phyloP scores from a whole-genome alignment of 2,329 filamentous ascomycete genomes.

The Beauveria rudraprayagi region DNA sequence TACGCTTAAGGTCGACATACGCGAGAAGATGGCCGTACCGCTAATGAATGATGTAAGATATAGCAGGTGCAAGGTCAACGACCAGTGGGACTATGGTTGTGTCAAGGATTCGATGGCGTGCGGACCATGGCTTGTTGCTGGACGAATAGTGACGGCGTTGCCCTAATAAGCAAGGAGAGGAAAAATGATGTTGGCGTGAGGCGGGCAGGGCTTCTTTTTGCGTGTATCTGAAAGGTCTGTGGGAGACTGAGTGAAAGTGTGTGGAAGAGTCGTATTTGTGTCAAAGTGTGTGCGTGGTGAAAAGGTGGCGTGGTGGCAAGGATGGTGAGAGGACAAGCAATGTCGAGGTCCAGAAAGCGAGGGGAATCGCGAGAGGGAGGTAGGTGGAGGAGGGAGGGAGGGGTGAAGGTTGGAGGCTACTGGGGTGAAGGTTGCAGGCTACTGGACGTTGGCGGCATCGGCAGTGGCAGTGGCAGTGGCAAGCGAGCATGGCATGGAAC shows the following conservation, averaged over 20 bases:
- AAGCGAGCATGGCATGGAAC: background rate
- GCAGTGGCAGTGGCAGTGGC: too few species aligned
- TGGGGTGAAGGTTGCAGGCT: background rate
- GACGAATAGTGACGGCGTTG: background rate
- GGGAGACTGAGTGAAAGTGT: background rate
- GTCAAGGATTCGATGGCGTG: background rate
- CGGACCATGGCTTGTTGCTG: background rate
- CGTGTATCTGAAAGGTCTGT: background rate
- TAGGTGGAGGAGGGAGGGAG: background rate
- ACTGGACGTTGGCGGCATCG: background rate
- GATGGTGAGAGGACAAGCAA: background rate
- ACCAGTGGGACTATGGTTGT: background rate
- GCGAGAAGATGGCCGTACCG: background rate
- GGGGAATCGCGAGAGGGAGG: background rate
- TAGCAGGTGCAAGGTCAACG: background rate
- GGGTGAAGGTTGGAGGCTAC: conserved; percentile 1
- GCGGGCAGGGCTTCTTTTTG: background rate
- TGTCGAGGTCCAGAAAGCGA: background rate
- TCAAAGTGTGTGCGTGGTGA: background rate
- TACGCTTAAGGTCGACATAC: background rate
- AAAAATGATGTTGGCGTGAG: background rate
- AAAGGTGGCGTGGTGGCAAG: background rate
- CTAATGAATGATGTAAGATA: background rate
- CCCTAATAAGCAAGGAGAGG: background rate
- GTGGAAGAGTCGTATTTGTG: background rate